Base-by-base conservation (phyloP, 2,329 filamentous ascomycete genomes). In the Cordyceps cicadae region DNA sequence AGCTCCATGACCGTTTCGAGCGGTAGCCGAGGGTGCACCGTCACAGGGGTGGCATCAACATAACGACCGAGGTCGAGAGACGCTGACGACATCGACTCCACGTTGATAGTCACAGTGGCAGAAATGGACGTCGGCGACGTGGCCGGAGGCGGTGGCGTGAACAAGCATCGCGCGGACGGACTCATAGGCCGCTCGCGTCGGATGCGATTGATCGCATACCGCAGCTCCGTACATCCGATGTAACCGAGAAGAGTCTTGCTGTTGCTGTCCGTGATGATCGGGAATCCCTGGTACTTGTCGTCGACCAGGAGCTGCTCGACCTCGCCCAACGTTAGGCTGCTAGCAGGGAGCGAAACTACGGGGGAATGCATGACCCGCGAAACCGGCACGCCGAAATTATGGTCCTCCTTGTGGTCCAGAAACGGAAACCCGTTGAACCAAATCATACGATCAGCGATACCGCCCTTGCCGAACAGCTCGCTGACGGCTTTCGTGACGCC, bases 371-470 rank as follows among this genome's bases (percentile, higher is more conserved):
- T 97, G 64, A 90, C 90, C 64, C 90, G 85, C 0, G 90, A 94
- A 11, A 97, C 94, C 0, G 94, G 89, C 0, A 97, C 92, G 52
- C 92, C 93, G 73, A 97, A 97, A 58, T 92, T 92, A 74, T 97
- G 92, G 61, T 97, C 94, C 73, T 97, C 93, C 71, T 99, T 99
- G 74, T 89, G 95, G 75, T 99, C 94, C 3, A 99, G 81, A 75
- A 95, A 99, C 0, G 94, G 94, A 69, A 97, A 96, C 1, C 94
- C 94, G 67, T 91, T 97, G 76, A 97, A 96, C 88, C 92, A 96
- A 67, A 99, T 99, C 90, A 97, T 96, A 63, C 92, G 88, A 72
- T 99, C 94, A 24, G 94, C 94, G 62, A 99, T 97, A 52, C 94
- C 94, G 34, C 93, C 94, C 70, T 93, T 95, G n/a, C 92, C 91